Base-by-base conservation (phyloP, 1,139 yeast genomes). In the Geotrichum carabidarum region DNA sequence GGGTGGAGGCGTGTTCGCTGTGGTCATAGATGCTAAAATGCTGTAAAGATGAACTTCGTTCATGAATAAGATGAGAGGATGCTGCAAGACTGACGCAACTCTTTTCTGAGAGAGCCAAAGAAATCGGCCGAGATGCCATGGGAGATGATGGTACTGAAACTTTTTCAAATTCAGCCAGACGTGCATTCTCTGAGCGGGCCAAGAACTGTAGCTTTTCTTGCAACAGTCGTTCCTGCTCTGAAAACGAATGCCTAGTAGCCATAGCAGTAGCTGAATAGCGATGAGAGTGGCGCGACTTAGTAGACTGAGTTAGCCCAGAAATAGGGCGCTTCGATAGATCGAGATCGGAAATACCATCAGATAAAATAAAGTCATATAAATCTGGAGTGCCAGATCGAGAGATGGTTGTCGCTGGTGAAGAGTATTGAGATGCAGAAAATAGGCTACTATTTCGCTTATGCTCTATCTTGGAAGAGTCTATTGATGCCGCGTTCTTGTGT, bases 121-220 rank as follows among this genome's bases (percentile, higher is more conserved):
- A 46, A 15, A 18, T 2, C 2, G 49, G 49, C 7, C 49, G 42
- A 8, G 49, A 46, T 17, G n/a, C 9, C 12, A 38, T 22, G 14
- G 47, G 30, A 8, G 52, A 49, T 8, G 22, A 18, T 31, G 40
- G 12, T 27, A 31, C 12, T 2, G 51, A 43, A 14, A 15, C 30
- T 18, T 22, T 42, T 38, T 46, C 45, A 40, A 34, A 17, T 22
- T 50, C 58, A 32, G 44, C 44, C 14, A 65, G 57, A 17, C 62
- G 53, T 6, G 69, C 70, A 57, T 69, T 69, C 36, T 68, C 69
- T 1, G 64, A 51, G 12, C 72, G 62, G 8, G 73, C 73, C 34
- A 69, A 59, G 53, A 59, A 60, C 44, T 63, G 64, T 2, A 69
- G 60, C 52, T 63, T 63, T 31, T 61, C 67, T 54, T 68, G 71